Base-by-base conservation (phyloP, 805 yeast species). In the Blastobotrys peoriensis region DNA sequence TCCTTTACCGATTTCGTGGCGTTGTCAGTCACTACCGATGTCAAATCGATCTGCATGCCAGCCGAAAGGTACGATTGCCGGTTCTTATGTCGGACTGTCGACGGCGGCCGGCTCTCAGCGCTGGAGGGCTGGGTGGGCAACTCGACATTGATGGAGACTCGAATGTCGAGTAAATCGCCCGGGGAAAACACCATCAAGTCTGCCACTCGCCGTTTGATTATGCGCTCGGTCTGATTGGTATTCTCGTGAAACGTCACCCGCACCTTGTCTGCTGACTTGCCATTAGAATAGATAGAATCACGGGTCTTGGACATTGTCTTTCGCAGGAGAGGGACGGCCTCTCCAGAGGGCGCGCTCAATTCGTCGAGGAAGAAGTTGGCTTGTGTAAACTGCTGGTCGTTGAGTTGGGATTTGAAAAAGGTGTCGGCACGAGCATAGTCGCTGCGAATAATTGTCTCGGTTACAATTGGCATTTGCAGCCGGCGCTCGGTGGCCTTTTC, bases 121-220 rank as follows among this genome's bases (percentile, higher is more conserved):
- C 25, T 30, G 4, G 39, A 17, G 9, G 34, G 33, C n/a, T 22
- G 18, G 22, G 46, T 36, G 0, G 96, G 96, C 47, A 81, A 61
- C 76, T 88, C 97, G 22, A 84, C 63, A 33, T 86, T 78, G 51
- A 89, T 65, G 4, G 94, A 80, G 30, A 88, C 67, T 54, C 95
- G 74, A 53, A 82, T 69, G 64, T 88, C 97, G 59, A 80, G 81
- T 63, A 79, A 71, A 25, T 84, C 77, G 51, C 84, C 81, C 3
- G 96, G 96, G 44, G 83, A 74, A 56, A 76, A 80, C 17, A 88
- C 69, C 55, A 77, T 73, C 45, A 89, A 62, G 58, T 83, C 87
- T 2, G 86, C 76, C n/a, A 87, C 66, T 44, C 91, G 71, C 53
- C 77, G 75, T 58, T 88, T 88, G 48, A 79, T 79, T 42, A 88